Base-by-base conservation (phyloP, 257 asterid genomes). In the Solanum paucissectum region DNA sequence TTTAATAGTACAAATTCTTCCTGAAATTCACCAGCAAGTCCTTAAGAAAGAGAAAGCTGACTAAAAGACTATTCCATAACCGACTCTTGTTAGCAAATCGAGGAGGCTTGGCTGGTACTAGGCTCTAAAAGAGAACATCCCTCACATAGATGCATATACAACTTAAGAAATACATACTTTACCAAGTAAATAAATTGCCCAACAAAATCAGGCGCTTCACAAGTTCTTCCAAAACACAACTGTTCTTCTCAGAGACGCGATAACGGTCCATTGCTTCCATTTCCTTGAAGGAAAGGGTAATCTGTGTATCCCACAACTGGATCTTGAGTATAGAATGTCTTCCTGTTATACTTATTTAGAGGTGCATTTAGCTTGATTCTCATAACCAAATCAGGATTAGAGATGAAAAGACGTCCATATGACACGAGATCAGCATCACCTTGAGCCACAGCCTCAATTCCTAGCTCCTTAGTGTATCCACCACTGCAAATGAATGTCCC, bases 401-500 rank as follows among this genome's bases (percentile, higher is more conserved):
- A 88, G 77, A 95, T 94, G 69, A 94, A 95, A 20, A 86, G 84
- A 20, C 98, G 92, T 0, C 95, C 98, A 60, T 86, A 94, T 0
- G 97, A 95, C 90, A 95, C 96, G 86, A 95, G 77, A 87, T 95
- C 97, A 14, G 94, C 92, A 27, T 92, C 92, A 32, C 93, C 95
- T 11, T 68, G 86, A 0, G 91, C 97, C 86, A 94, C 94, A 9
- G 94, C 96, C 34, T 92, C 92, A 10, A 92, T 88, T 6, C 96
- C 98, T 3, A 93, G 96, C 90, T 92, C 74, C 87, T 94, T 89
- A 25, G 95, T 92, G 76, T 92, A 95, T 21, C 98, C 98, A 20
- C 97, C 98, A 46, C 97, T 94, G 27, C 93, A 90, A 10, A 95
- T 92, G 85, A 95, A 92, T 6, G 95, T 94, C 20, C 98, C 97